These are phyloP conservation scores for Simplicillium aogashimaense DNA, from an alignment of 2,329 filamentous ascomycete species.

Conservation along the genomic window DNA sequence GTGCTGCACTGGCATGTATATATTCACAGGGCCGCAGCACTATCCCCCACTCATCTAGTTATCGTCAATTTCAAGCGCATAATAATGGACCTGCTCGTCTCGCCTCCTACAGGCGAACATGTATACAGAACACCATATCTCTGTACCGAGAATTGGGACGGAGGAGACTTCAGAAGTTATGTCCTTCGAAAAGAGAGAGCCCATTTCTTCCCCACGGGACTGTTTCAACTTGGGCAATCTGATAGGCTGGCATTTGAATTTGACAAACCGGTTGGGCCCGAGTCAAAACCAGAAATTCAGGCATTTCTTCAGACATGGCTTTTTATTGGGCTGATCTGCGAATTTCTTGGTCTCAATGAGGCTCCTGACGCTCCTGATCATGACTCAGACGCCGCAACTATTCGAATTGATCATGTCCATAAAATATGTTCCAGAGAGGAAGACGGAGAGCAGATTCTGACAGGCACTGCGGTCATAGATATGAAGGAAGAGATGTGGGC, in stretches of 20 bases:
- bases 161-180: conserved; percentile 15
- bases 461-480: conserved; percentile 1
- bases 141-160: conserved; percentile 14
- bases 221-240: conserved; percentile 8
- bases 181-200: conserved; percentile 9
- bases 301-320: conserved; percentile 22
- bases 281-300: conserved; percentile 12
- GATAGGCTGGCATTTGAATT: background rate
- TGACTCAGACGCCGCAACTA: conserved; percentile 1
- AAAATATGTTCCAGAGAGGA: conserved; percentile 5
- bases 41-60: too few relatives aligned
- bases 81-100: conserved; percentile 12
- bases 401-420: conserved; percentile 7
- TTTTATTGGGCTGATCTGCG: conserved; percentile 19
- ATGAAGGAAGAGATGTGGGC: conserved; percentile 4
- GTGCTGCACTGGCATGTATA: background rate
- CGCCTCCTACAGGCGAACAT: conserved; percentile 8
- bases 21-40: too few relatives aligned
- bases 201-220: conserved; percentile 4
- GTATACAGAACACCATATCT: conserved; percentile 13
- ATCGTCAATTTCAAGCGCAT: background rate
- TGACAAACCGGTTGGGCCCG: conserved; percentile 7
- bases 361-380: conserved; percentile 4
- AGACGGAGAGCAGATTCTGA: background rate
- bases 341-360: conserved; percentile 17